A percentile compares a stretch with the other conserved stretches of the same genome.
phyloP scores from a whole-genome alignment of 192 early-diverging fungal genomes.

The Bifiguratus adelaidae region DNA sequence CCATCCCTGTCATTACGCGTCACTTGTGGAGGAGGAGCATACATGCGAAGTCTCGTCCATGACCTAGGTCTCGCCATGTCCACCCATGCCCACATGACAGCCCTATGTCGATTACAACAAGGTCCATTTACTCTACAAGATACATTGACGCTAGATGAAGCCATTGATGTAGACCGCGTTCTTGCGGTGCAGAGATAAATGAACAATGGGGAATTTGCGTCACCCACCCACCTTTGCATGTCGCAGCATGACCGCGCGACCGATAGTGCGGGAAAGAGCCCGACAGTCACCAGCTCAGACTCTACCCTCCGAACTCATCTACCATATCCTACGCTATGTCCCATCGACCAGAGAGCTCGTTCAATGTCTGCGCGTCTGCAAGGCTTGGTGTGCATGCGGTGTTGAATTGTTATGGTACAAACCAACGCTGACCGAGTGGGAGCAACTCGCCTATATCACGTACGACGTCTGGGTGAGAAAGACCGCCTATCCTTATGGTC shows the following conservation, averaged over 20 bases:
- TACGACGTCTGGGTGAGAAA: slow-evolving; percentile 5
- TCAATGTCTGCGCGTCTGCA: slow-evolving; percentile 33
- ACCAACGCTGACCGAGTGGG: slow-evolving; percentile 15
- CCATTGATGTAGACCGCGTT: no score
- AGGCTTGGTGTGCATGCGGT: slow-evolving; percentile 40
- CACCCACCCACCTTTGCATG: no score
- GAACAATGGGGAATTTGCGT: no score
- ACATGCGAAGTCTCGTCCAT: slow-evolving; percentile 60
- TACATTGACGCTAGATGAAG: no score
- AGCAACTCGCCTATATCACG: slow-evolving; percentile 15
- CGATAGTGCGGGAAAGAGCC: no score
- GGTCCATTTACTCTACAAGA: slow-evolving; percentile 38
- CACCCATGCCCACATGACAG: slow-evolving; percentile 48
- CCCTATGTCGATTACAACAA: slow-evolving; percentile 47
- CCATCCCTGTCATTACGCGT: slow-evolving; percentile 25
- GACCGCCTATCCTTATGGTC: slow-evolving; percentile 29
- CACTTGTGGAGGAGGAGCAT: slow-evolving; percentile 56
- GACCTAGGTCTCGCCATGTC: slow-evolving; percentile 47
- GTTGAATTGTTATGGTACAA: slow-evolving; percentile 43
- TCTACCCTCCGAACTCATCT: slow-evolving; percentile 38
- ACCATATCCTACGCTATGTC: slow-evolving; percentile 34
- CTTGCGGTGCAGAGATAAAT: no score
- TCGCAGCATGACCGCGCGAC: no score
- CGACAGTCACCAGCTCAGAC: no score
- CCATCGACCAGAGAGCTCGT: slow-evolving; percentile 26